Conservation (phyloP, 129 eudicot species). For the Rutidosis leptorrhynchoides region DNA sequence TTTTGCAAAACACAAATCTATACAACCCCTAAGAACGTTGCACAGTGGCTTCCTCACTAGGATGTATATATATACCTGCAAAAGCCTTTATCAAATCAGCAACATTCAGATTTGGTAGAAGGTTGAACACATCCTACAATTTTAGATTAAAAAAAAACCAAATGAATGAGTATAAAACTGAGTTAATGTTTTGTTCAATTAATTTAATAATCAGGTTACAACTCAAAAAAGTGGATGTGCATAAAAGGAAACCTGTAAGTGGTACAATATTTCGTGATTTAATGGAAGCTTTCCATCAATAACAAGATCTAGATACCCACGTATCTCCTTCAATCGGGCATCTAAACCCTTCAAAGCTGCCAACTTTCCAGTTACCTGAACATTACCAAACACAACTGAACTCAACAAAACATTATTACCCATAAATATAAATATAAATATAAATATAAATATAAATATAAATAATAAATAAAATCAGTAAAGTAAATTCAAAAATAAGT, state of each 20-base stretch:
- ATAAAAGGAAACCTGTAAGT: conserved; percentile 86
- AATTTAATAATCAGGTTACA: neutral
- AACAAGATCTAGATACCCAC: conserved; percentile 85
- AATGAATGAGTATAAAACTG: neutral
- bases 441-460: too few relatives aligned
- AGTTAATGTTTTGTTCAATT: neutral
- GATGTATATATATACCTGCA: conserved; percentile 64
- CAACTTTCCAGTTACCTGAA: conserved; percentile 92
- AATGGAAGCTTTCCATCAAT: conserved; percentile 85
- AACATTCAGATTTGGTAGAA: conserved; percentile 91
- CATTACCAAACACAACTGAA: neutral
- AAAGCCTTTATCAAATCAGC: conserved; percentile 86
- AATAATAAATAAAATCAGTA: too few relatives aligned
- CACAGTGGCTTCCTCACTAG: neutral
- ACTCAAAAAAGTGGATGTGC: neutral
- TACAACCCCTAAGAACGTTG: neutral
- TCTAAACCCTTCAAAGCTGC: conserved; percentile 95
- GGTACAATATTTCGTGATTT: conserved; percentile 91
- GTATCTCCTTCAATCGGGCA: conserved; percentile 82
- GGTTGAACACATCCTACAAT: conserved; percentile 88
- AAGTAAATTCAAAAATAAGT: too few relatives aligned
- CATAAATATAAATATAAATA: too few relatives aligned
- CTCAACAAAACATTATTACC: neutral
- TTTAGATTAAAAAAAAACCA: neutral
- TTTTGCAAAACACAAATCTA: too few relatives aligned